A percentile compares a stretch with the other conserved stretches of the same genome.
These are phyloP conservation scores for Cystoisospora suis DNA, from an alignment of 169 alveolate genomes.

Conservation along the genomic window DNA sequence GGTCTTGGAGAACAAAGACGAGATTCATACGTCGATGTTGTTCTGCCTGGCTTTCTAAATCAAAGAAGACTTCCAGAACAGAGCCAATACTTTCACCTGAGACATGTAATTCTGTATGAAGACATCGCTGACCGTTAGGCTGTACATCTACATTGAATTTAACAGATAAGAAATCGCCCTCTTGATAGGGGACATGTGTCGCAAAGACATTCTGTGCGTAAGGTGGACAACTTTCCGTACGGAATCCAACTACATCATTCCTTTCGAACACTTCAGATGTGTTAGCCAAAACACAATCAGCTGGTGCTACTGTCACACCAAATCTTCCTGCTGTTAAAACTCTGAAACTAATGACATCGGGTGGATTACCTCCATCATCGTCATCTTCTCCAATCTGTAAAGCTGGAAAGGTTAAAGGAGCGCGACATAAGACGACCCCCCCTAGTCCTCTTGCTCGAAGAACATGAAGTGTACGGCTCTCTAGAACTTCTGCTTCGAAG, in stretches of 20 bases:
- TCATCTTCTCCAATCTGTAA: slow-evolving; percentile 51
- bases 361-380: slow-evolving; percentile 72
- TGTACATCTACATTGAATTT: slow-evolving; percentile 82
- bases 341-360: slow-evolving; percentile 79
- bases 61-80: slow-evolving; percentile 88
- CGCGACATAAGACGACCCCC: slow-evolving; percentile 88
- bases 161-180: slow-evolving; percentile 82
- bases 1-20: slow-evolving; percentile 87
- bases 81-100: slow-evolving; percentile 91
- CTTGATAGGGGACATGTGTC: slow-evolving; percentile 80
- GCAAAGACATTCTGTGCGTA: slow-evolving; percentile 82
- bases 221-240: slow-evolving; percentile 77
- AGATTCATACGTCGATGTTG: slow-evolving; percentile 85
- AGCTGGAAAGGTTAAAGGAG: slow-evolving; percentile 86
- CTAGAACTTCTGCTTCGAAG: slow-evolving; percentile 78
- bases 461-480: slow-evolving; percentile 76
- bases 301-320: slow-evolving; percentile 93
- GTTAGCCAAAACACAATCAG: slow-evolving; percentile 85
- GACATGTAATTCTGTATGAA: slow-evolving; percentile 87
- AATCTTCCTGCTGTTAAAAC: slow-evolving; percentile 85
- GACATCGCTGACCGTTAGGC: slow-evolving; percentile 75
- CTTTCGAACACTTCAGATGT: slow-evolving; percentile 87
- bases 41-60: slow-evolving; percentile 84
- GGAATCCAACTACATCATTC: slow-evolving; percentile 91
- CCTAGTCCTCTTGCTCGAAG: slow-evolving; percentile 82